These are phyloP conservation scores for Phoma sp. DNA, from an alignment of 2,329 filamentous ascomycete species.

Conservation along the genomic window DNA sequence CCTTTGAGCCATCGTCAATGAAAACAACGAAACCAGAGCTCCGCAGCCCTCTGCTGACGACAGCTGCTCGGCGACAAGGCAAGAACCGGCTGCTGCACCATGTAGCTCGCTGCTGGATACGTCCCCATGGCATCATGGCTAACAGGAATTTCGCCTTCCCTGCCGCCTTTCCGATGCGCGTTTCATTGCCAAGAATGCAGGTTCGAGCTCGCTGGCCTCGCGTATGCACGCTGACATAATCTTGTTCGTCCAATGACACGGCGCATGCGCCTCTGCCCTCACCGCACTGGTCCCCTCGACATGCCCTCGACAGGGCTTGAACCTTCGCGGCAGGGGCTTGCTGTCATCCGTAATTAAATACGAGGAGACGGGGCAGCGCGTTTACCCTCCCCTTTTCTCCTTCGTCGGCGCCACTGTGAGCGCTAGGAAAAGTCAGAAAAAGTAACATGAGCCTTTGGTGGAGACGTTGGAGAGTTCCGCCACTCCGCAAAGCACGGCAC, in stretches of 20 bases:
- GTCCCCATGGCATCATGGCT: slow-evolving; percentile 18
- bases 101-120: slow-evolving; percentile 16
- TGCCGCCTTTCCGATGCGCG: slow-evolving; percentile 15
- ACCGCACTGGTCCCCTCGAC: slow-evolving; percentile 8
- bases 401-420: slow-evolving; percentile 5
- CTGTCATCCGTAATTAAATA: slow-evolving; percentile 23
- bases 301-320: too few species aligned
- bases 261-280: slow-evolving; percentile 13
- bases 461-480: slow-evolving; percentile 24
- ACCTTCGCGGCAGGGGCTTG: slow-evolving; percentile 21
- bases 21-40: neutral
- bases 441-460: slow-evolving; percentile 27
- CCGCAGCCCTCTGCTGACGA: neutral
- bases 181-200: slow-evolving; percentile 22
- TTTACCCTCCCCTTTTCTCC: slow-evolving; percentile 19
- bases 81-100: slow-evolving; percentile 5
- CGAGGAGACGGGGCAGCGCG: slow-evolving; percentile 12
- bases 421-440: slow-evolving; percentile 28
- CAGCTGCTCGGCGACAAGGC: neutral
- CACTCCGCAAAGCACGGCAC: slow-evolving; percentile 20
- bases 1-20: slow-evolving; percentile 7
- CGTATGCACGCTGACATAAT: slow-evolving; percentile 13
- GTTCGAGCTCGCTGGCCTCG: slow-evolving; percentile 24
- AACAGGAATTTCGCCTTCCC: slow-evolving; percentile 16
- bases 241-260: slow-evolving; percentile 10